Evolutionary conservation across 1,284 basidiomycete species (phyloP), one percentile per base, ranked within the genome.

Genomic region (Microbotryum intermedium): DNA sequence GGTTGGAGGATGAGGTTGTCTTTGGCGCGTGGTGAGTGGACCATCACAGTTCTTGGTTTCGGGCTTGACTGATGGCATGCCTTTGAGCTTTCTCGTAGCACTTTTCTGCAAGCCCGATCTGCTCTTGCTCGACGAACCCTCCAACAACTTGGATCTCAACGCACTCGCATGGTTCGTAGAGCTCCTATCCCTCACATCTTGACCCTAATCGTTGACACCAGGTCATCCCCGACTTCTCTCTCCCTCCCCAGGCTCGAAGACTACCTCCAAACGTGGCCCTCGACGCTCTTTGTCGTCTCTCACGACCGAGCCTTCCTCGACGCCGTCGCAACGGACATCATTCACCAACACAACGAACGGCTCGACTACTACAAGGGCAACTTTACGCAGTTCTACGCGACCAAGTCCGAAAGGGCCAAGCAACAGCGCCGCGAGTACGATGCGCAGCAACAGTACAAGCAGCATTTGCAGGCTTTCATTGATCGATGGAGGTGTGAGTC

Each of bases 241-340:
- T n/a, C 13, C 20, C n/a, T 47, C 4, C 20, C 44, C 53, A 59
- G 50, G 79, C 74, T 81, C 39, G 79, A 97, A 80, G 92, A 97
- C 73, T 98, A 98, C 75, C 82, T 99, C 20, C 93, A 94, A 74
- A 95, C 90, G 6, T 99, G 95, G 93, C 78, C 84, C 1, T 88
- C 90, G 52, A 97, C 94, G 0, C 79, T 99, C 21, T 83, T 99
- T 44, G 93, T 97, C 47, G 95, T 98, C 39, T 97, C 94, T 61
- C 95, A 99, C 82, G 95, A 99, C 76, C 86, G 95, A 72, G 90
- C 94, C 30, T 98, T 99, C 83, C 79, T 98, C 81, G 93, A 98
- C 76, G 88, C 89, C 28, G 60, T 65, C 58, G 69, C 69, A 25
- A 77, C 76, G 43, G 75, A 76, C 64, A 97, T 98, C 70, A 84